These are phyloP conservation scores for Diaporthe nobilis DNA, from an alignment of 2,329 filamentous ascomycete species.

Conservation along the genomic window DNA sequence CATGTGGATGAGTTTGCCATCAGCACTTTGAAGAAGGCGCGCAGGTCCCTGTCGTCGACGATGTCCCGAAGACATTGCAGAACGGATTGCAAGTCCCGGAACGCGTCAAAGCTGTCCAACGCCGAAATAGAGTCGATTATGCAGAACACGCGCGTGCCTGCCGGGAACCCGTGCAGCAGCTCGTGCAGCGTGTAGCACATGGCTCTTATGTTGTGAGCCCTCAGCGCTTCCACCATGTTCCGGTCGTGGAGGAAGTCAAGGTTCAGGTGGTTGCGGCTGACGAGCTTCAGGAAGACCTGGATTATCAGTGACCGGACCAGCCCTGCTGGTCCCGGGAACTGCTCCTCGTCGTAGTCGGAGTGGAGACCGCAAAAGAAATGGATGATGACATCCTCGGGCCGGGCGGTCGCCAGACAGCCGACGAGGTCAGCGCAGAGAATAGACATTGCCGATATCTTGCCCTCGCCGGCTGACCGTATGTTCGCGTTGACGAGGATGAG, in stretches of 20 bases:
- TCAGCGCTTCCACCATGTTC: background rate
- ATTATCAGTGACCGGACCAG: constrained; percentile 17
- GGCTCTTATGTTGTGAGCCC: background rate
- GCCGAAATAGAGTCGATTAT: constrained; percentile 24
- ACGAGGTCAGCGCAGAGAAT: constrained; percentile 18
- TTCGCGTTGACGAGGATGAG: constrained; percentile 29
- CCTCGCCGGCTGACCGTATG: background rate
- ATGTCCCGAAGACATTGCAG: constrained; percentile 8
- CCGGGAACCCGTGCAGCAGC: constrained; percentile 5
- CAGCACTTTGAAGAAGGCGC: constrained; percentile 22
- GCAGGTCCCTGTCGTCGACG: constrained; percentile 21
- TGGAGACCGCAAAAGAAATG: constrained; percentile 35
- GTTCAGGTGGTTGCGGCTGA: background rate
- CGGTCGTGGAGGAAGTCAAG: constrained; percentile 32
- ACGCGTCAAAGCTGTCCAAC: background rate
- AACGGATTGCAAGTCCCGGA: background rate
- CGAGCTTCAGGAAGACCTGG: constrained; percentile 12
- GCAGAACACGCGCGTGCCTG: constrained; percentile 15
- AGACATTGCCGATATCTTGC: background rate
- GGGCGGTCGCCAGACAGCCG: background rate
- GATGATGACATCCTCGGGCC: constrained; percentile 20
- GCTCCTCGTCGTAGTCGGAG: background rate
- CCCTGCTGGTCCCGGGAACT: constrained; percentile 9
- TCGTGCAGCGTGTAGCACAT: constrained; percentile 24
- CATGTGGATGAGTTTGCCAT: constrained; percentile 6